A percentile compares a stretch with the other conserved stretches of the same genome.
Evolutionary conservation across 352 stramenopile species (phyloP).

Genomic region (Globisporangium solare): DNA sequence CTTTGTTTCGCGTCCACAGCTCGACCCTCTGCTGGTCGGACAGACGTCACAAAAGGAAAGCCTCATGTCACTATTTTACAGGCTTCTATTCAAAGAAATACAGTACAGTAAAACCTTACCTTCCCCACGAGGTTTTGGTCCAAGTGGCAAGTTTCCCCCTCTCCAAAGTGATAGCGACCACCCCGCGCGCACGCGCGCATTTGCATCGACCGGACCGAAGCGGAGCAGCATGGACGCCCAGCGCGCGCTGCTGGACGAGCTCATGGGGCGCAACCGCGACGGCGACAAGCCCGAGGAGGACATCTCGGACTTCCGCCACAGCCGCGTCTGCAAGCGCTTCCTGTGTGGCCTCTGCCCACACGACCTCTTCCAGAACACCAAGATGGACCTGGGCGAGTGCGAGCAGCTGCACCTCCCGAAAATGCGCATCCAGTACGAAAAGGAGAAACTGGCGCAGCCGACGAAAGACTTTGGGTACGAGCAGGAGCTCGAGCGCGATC

Average conservation of each 20-base stretch:
- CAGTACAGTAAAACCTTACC: too few relatives aligned
- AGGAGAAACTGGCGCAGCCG: constrained; percentile 15
- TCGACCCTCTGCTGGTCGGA: too few relatives aligned
- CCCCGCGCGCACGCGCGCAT: background rate
- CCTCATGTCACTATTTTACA: too few relatives aligned
- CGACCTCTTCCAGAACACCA: constrained; percentile 89
- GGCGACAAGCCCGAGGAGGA: constrained; percentile 80
- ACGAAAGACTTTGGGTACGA: constrained; percentile 65
- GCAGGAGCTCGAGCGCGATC: constrained; percentile 53
- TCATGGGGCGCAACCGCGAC: constrained; percentile 92
- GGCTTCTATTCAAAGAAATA: too few relatives aligned
- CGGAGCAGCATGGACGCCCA: constrained; percentile 65
- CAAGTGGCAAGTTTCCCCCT: background rate
- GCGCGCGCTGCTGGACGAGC: constrained; percentile 80
- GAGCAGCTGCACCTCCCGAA: constrained; percentile 62
- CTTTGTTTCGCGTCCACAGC: too few relatives aligned
- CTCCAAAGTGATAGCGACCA: constrained; percentile 1
- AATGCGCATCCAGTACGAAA: constrained; percentile 59
- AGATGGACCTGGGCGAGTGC: constrained; percentile 80
- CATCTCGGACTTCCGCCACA: constrained; percentile 62
- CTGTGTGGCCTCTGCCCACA: constrained; percentile 82
- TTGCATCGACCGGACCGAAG: background rate
- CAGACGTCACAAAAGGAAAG: too few relatives aligned
- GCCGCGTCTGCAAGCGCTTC: constrained; percentile 76
- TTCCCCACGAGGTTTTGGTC: too few relatives aligned